Evolutionary conservation across 2,329 filamentous ascomycete genomes (phyloP).

Genomic region (Xylariaceae sp.): DNA sequence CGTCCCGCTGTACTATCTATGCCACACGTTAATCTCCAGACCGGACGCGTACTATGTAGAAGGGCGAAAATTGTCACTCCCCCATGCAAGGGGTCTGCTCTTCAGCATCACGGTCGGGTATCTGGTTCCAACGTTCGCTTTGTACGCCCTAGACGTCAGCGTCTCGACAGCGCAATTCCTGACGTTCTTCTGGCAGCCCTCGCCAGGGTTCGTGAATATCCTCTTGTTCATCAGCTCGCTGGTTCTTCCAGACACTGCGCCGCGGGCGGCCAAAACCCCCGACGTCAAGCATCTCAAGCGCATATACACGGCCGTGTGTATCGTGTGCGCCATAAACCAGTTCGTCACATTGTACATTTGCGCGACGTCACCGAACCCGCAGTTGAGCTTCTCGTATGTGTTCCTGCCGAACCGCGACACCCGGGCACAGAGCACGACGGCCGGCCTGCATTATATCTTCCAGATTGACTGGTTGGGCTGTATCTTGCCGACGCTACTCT

Average conservation of each 20-base stretch:
- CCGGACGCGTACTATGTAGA: conserved; percentile 21
- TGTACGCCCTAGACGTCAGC: conserved; percentile 23
- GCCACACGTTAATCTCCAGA: conserved; percentile 17
- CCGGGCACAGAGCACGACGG: conserved; percentile 23
- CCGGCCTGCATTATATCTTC: conserved; percentile 32
- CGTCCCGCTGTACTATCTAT: conserved; percentile 28
- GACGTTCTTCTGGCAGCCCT: conserved; percentile 29
- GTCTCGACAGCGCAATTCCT: conserved; percentile 23
- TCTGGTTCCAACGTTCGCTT: conserved; percentile 25
- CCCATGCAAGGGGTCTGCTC: conserved; percentile 26
- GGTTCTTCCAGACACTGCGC: conserved; percentile 5
- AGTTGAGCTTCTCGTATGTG: conserved; percentile 25
- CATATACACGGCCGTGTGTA: conserved; percentile 22
- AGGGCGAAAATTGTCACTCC: conserved; percentile 21
- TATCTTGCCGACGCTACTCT: conserved; percentile 25
- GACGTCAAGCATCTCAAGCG: conserved; percentile 30
- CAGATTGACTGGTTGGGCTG: conserved; percentile 30
- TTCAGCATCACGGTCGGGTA: conserved; percentile 26
- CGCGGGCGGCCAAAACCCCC: conserved; percentile 3
- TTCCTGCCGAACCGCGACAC: conserved; percentile 24
- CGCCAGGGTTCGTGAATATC: conserved; percentile 25
- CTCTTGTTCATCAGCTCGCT: conserved; percentile 22
- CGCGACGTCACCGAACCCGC: conserved; percentile 22
- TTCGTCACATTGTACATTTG: conserved; percentile 24
- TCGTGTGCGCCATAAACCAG: conserved; percentile 24